Evolutionary conservation across 2,329 filamentous ascomycete genomes (phyloP).

Genomic region (Conoideocrella luteorostrata): DNA sequence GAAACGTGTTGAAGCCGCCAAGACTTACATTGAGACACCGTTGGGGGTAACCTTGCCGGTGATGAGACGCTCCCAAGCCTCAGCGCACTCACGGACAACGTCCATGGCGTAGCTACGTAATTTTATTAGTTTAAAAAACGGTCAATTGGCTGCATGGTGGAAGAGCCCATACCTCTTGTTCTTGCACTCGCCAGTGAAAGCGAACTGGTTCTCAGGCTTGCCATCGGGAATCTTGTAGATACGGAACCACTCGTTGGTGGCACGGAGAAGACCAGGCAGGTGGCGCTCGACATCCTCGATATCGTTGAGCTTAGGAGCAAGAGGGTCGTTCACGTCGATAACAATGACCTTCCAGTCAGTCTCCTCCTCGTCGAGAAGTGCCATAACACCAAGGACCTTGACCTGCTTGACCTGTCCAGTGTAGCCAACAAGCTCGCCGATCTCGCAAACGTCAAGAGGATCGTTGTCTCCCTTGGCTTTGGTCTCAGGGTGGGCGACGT

Average conservation of each 20-base stretch:
- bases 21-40: constrained; percentile 70
- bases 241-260: constrained; percentile 99
- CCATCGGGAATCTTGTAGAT: constrained; percentile 99
- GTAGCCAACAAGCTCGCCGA: constrained; percentile 95
- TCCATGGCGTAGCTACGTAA: constrained; percentile 75
- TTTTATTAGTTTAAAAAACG: constrained; percentile 4
- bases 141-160: too few species aligned
- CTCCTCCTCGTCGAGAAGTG: constrained; percentile 97
- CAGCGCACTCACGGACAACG: constrained; percentile 88
- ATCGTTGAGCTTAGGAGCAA: constrained; percentile 94
- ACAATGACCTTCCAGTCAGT: constrained; percentile 99
- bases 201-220: constrained; percentile 99
- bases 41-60: constrained; percentile 78
- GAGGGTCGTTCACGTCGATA: constrained; percentile 95
- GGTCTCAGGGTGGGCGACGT: constrained; percentile 92
- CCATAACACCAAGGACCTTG: constrained; percentile 99
- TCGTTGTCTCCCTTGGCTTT: constrained; percentile 99
- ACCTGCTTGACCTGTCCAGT: constrained; percentile 98
- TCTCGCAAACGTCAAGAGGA: constrained; percentile 98
- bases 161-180: constrained; percentile 70
- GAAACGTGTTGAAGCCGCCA: neutral
- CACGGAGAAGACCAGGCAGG: constrained; percentile 90
- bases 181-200: constrained; percentile 99
- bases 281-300: constrained; percentile 98
- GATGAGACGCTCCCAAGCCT: constrained; percentile 96